These are phyloP conservation scores for Fusarium pseudograminearum DNA, from an alignment of 2,329 filamentous ascomycete genomes.

Conservation along the genomic window DNA sequence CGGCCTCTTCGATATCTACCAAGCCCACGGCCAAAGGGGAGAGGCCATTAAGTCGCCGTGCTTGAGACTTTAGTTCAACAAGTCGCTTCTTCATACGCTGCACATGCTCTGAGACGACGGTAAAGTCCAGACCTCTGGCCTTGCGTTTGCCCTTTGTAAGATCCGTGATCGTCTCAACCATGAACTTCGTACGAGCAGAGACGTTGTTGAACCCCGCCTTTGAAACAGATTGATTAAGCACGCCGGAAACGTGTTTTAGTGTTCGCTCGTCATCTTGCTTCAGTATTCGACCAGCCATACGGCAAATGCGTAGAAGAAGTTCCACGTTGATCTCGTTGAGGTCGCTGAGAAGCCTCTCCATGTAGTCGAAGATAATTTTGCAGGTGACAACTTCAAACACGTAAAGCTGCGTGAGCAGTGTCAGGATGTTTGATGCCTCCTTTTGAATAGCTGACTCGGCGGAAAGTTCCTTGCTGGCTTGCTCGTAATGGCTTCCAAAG, in stretches of 20 bases:
- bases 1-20: slow-evolving; percentile 82
- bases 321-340: slow-evolving; percentile 91
- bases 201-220: slow-evolving; percentile 76
- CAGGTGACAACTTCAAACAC: slow-evolving; percentile 89
- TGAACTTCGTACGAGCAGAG: slow-evolving; percentile 92
- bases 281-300: slow-evolving; percentile 83
- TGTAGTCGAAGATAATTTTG: slow-evolving; percentile 89
- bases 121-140: slow-evolving; percentile 76
- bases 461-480: slow-evolving; percentile 53
- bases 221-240: slow-evolving; percentile 79
- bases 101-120: slow-evolving; percentile 82
- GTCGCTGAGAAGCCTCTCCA: slow-evolving; percentile 78
- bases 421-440: slow-evolving; percentile 77
- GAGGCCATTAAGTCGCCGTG: slow-evolving; percentile 73
- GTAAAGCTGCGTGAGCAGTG: slow-evolving; percentile 87
- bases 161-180: slow-evolving; percentile 96
- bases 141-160: slow-evolving; percentile 95
- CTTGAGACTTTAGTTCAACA: slow-evolving; percentile 75
- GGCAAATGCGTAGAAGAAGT: slow-evolving; percentile 84
- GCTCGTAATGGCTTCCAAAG: slow-evolving; percentile 75
- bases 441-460: slow-evolving; percentile 56
- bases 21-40: slow-evolving; percentile 87
- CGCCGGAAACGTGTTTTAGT: slow-evolving; percentile 86
- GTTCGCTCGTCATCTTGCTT: slow-evolving; percentile 89
- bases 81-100: slow-evolving; percentile 90